A percentile compares a stretch with the other conserved stretches of the same genome.
Evolutionary conservation across 257 asterid genomes (phyloP).

Genomic region (Fraxinus quadrangulata): DNA sequence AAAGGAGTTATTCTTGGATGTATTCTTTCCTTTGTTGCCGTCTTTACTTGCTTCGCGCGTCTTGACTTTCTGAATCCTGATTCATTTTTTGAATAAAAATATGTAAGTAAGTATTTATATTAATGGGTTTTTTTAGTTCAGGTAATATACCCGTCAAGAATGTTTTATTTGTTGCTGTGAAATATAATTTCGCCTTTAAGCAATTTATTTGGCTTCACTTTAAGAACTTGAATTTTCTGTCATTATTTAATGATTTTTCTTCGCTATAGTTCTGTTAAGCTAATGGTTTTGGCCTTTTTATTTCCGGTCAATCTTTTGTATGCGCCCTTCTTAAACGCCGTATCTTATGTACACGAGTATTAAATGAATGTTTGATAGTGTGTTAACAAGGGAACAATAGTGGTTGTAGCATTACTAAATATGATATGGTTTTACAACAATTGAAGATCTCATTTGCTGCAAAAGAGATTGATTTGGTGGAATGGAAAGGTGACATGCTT

Average conservation of each 20-base stretch:
- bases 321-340: neutral
- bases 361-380: neutral
- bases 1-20: neutral
- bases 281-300: neutral
- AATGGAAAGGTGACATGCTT: conserved; percentile 98
- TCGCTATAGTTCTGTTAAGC: neutral
- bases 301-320: neutral
- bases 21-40: neutral
- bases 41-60: neutral
- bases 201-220: neutral
- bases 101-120: conserved; percentile 3
- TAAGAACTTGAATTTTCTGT: neutral
- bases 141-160: neutral
- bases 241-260: neutral
- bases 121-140: neutral
- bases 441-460: conserved; percentile 77
- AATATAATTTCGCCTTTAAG: neutral
- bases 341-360: neutral
- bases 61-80: conserved; percentile 9
- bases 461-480: conserved; percentile 75
- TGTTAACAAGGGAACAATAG: neutral
- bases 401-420: conserved; percentile 16
- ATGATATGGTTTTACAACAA: conserved; percentile 19
- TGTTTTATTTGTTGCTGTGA: neutral
- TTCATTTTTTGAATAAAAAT: neutral